Conservation (phyloP, 1,284 basidiomycete genomes). For the Volvariella volvacea region DNA sequence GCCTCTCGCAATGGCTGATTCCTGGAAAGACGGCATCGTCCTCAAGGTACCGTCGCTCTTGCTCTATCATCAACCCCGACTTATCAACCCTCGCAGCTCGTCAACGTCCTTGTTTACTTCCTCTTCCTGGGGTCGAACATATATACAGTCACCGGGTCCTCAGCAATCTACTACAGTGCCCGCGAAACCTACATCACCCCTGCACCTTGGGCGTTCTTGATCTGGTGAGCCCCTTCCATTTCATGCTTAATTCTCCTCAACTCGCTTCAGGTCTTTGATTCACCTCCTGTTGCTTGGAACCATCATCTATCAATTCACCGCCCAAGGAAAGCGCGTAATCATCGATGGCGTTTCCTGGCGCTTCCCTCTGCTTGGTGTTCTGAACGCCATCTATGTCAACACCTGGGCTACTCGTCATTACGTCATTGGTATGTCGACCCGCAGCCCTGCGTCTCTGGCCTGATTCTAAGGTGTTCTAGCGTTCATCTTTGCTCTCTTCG, state of each 20-base stretch:
- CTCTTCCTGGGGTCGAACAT: constrained; percentile 86
- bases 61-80: background rate
- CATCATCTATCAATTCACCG: constrained; percentile 86
- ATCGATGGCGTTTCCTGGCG: constrained; percentile 87
- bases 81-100: constrained; percentile 38
- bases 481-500: constrained; percentile 82
- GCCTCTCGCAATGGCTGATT: constrained; percentile 41
- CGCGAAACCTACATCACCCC: constrained; percentile 90
- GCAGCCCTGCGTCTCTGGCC: background rate
- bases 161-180: constrained; percentile 58
- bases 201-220: constrained; percentile 80
- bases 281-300: constrained; percentile 85
- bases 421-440: constrained; percentile 48
- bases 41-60: constrained; percentile 55
- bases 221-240: constrained; percentile 46
- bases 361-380: constrained; percentile 77
- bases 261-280: constrained; percentile 59
- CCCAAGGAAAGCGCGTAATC: constrained; percentile 72
- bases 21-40: constrained; percentile 71
- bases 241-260: constrained; percentile 9
- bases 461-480: constrained; percentile 31
- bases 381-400: constrained; percentile 84
- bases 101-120: constrained; percentile 76
- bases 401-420: constrained; percentile 71
- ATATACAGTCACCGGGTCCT: constrained; percentile 74